Percentiles rank a stretch among this genome's conserved stretches.
phyloP scores from a whole-genome alignment of 2,329 filamentous ascomycete genomes.

The Pyricularia sp. region DNA sequence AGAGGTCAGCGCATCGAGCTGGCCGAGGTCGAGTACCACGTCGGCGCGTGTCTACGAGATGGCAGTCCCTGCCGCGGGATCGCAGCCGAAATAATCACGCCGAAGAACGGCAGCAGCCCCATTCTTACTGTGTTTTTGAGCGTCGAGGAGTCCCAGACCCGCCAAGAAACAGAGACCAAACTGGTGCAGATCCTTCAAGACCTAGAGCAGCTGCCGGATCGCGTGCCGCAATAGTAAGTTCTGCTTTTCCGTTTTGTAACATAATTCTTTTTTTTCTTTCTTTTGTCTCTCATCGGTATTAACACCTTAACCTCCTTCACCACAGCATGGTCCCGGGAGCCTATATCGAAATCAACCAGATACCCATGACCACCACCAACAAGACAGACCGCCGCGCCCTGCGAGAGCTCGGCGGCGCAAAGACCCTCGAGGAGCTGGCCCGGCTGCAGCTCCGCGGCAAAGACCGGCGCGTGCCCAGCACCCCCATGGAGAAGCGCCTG shows the following conservation, averaged over 20 bases:
- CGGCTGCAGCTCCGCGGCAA: slow-evolving; percentile 7
- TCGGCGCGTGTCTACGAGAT: background rate
- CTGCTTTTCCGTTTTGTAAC: background rate
- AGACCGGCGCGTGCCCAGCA: slow-evolving; percentile 12
- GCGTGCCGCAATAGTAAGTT: slow-evolving; percentile 7
- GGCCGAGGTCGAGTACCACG: slow-evolving; percentile 3
- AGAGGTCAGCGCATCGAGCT: slow-evolving; percentile 1
- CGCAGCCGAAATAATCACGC: background rate
- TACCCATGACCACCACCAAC: slow-evolving; percentile 13
- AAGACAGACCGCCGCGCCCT: slow-evolving; percentile 11
- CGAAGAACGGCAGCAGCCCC: background rate
- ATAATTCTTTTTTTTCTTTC: background rate
- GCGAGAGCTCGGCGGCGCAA: slow-evolving; percentile 2
- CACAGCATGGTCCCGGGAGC: slow-evolving; percentile 10
- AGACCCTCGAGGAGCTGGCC: background rate
- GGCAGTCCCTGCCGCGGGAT: background rate
- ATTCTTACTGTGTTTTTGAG: background rate
- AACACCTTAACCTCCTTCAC: background rate
- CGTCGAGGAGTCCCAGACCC: background rate
- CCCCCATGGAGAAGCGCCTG: slow-evolving; percentile 29
- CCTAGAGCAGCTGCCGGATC: background rate
- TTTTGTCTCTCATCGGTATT: background rate
- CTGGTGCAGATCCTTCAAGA: background rate
- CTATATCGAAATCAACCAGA: slow-evolving; percentile 13
- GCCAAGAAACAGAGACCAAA: background rate